Percentiles rank a stretch among this genome's conserved stretches.
These are phyloP conservation scores for Pueraria montana DNA, from an alignment of 306 rosid species.

Conservation along the genomic window DNA sequence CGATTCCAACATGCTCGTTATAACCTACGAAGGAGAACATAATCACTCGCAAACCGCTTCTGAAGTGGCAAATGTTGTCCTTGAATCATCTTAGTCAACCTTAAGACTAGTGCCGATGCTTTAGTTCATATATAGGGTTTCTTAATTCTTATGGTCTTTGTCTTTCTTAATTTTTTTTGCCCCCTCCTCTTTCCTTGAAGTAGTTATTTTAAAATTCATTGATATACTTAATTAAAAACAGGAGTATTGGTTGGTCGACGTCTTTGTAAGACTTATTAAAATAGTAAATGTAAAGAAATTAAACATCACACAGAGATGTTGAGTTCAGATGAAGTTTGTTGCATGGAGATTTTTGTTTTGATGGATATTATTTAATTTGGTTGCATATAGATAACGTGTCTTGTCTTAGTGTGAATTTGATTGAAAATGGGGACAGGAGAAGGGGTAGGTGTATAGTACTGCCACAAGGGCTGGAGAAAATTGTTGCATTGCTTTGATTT, in stretches of 20 bases:
- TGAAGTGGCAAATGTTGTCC: slow-evolving; percentile 58
- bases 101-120: neutral
- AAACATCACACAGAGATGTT: neutral
- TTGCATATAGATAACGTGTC: neutral
- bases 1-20: slow-evolving; percentile 80
- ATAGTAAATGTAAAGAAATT: slow-evolving; percentile 1
- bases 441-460: neutral
- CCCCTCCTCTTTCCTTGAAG: neutral
- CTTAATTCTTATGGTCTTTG: neutral
- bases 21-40: slow-evolving; percentile 87
- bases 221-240: slow-evolving; percentile 3
- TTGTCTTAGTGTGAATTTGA: neutral
- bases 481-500: slow-evolving; percentile 35
- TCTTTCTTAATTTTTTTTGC: no score
- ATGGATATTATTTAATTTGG: neutral
- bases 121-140: neutral
- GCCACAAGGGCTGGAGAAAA: neutral
- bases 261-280: neutral
- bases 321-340: slow-evolving; percentile 14
- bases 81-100: slow-evolving; percentile 63
- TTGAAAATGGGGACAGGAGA: neutral
- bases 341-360: neutral
- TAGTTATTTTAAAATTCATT: slow-evolving; percentile 1
- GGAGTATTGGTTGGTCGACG: neutral
- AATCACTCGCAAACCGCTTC: slow-evolving; percentile 63